These are phyloP conservation scores for Botrytis squamosa DNA, from an alignment of 2,329 filamentous ascomycete species.

Conservation along the genomic window DNA sequence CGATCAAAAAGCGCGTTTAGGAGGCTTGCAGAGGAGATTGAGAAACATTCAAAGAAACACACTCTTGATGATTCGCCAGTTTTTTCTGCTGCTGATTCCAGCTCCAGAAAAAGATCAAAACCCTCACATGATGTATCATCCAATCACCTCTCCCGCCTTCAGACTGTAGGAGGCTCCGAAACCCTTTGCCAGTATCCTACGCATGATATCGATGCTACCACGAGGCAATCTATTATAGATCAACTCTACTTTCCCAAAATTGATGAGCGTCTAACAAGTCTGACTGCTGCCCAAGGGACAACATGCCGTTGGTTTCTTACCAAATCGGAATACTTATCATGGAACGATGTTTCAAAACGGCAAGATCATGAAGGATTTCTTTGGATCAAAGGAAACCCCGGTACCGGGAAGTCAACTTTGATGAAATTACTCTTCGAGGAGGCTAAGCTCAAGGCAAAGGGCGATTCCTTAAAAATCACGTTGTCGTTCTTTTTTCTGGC, in stretches of 20 bases:
- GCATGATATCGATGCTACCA: conserved; percentile 23
- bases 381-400: conserved; percentile 50
- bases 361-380: conserved; percentile 43
- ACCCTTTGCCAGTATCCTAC: not conserved
- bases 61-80: conserved; percentile 21
- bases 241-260: conserved; percentile 44
- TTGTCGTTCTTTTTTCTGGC: conserved; percentile 41
- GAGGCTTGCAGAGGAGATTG: conserved; percentile 41
- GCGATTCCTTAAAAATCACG: conserved; percentile 27
- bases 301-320: conserved; percentile 46
- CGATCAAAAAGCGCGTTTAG: conserved; percentile 37
- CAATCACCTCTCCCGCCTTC: not conserved
- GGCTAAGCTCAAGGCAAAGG: conserved; percentile 27
- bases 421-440: conserved; percentile 43
- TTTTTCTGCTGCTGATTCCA: conserved; percentile 17
- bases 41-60: conserved; percentile 23
- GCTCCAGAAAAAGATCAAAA: conserved; percentile 25
- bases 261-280: conserved; percentile 40
- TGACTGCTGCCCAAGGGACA: conserved; percentile 41
- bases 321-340: conserved; percentile 40
- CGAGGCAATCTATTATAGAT: conserved; percentile 36
- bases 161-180: not conserved
- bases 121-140: conserved; percentile 12
- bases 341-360: conserved; percentile 40
- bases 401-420: conserved; percentile 47